Evolutionary conservation across 2,329 filamentous ascomycete species (phyloP), one percentile per base, ranked within the genome.

Genomic region (Fusarium acutatum): DNA sequence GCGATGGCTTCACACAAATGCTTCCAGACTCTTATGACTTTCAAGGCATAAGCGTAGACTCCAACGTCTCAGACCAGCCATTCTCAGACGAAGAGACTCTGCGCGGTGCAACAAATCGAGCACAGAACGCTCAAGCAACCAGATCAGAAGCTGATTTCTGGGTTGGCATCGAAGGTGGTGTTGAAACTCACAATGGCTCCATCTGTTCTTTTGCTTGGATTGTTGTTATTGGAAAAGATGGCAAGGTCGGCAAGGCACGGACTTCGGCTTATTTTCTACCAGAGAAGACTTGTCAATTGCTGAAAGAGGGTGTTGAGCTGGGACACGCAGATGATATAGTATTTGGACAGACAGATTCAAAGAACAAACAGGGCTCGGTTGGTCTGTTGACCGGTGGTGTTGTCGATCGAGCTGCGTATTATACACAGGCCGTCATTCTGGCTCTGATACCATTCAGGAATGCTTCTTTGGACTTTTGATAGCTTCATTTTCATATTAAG

Each of bases 371-470:
- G 62, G 83, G 84, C 8, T 83, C 81, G 6, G 82, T 84, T 34
- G 84, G 83, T 3, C 70, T 85, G 38, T 69, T 85, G 72, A 85
- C 83, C 6, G 82, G 77, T 1, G 80, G 82, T 44, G 77, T 82
- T 26, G 71, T 84, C 18, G 79, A 81, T 46, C 78, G 83, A 50
- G 75, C 79, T n/a, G 75, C 59, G 5, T 83, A 81, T 54, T 85
- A 85, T 64, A 77, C 77, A 2, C 81, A 83, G 58, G 82, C 83
- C 1, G 81, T 84, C 18, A 78, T 84, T 22, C 47, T 84, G 53
- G 83, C 83, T 6, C 54, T 84, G 64, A 83, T 85, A 57, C 83
- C 83, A 4, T 84, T 84, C 47, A 82, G 77, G 64, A 85, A 84
- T 58, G 37, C 59, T 12, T 74, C 61, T 5, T 62, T 84, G 61